phyloP scores from a whole-genome alignment of 1,284 basidiomycete genomes.

The Moesziomyces sp. region DNA sequence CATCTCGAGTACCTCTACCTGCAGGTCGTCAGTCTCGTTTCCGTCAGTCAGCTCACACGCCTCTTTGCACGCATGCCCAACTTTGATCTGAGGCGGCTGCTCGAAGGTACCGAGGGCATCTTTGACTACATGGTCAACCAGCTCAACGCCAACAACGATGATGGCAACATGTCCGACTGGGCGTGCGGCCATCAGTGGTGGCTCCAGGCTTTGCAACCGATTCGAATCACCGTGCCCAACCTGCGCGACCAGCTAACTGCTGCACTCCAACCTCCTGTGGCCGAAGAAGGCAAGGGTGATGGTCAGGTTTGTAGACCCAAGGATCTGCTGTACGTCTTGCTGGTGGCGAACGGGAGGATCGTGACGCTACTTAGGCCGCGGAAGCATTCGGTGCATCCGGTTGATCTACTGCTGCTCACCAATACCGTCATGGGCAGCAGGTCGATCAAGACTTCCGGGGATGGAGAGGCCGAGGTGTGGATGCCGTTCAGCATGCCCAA shows the following conservation, averaged over 20 bases:
- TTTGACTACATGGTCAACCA: slow-evolving; percentile 51
- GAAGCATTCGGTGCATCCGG: slow-evolving; percentile 92
- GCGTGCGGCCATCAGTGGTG: slow-evolving; percentile 74
- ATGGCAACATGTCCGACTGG: slow-evolving; percentile 29
- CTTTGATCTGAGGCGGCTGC: slow-evolving; percentile 85
- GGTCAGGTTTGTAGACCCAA: slow-evolving; percentile 71
- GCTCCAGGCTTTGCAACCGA: slow-evolving; percentile 79
- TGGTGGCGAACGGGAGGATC: slow-evolving; percentile 81
- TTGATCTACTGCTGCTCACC: slow-evolving; percentile 68
- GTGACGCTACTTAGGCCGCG: slow-evolving; percentile 88
- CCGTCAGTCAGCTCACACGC: slow-evolving; percentile 81
- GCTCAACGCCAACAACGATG: slow-evolving; percentile 45
- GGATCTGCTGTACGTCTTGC: slow-evolving; percentile 86
- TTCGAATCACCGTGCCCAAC: slow-evolving; percentile 75
- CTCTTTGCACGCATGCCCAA: slow-evolving; percentile 90
- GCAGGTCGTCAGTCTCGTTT: slow-evolving; percentile 89
- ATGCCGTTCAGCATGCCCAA: slow-evolving; percentile 95
- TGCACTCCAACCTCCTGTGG: slow-evolving; percentile 42
- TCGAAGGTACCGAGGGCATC: slow-evolving; percentile 75
- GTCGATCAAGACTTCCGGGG: slow-evolving; percentile 69
- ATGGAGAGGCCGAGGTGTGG: slow-evolving; percentile 81
- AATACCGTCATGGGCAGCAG: slow-evolving; percentile 72
- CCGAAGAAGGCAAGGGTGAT: slow-evolving; percentile 11
- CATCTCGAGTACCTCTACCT: slow-evolving; percentile 95
- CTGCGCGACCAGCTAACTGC: slow-evolving; percentile 71